These are phyloP conservation scores for Westerdykella sp. DNA, from an alignment of 2,329 filamentous ascomycete species.

Conservation along the genomic window DNA sequence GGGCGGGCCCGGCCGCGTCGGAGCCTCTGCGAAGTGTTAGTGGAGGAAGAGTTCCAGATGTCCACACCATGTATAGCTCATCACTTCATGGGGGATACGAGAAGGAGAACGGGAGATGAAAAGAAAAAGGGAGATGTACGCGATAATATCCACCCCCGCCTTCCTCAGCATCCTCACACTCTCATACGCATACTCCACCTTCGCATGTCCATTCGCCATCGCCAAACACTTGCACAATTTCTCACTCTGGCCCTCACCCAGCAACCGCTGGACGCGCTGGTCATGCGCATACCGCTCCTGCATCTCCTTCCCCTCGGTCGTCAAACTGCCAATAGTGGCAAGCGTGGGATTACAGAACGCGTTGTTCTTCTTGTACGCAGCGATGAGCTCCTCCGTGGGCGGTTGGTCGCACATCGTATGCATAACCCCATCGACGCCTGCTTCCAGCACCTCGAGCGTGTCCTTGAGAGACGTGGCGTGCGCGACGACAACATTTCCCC, in stretches of 20 bases:
- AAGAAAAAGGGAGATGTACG: conserved; percentile 19
- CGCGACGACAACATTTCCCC: conserved; percentile 36
- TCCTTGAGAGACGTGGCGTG: conserved; percentile 38
- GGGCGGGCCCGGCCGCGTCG: conserved; percentile 39
- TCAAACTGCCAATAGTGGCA: conserved; percentile 36
- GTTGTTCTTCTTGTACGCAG: conserved; percentile 39
- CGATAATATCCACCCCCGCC: conserved; percentile 39
- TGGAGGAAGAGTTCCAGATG: not conserved
- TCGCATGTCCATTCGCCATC: conserved; percentile 27
- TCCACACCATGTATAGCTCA: too few relatives aligned
- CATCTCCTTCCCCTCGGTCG: conserved; percentile 35
- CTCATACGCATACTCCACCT: conserved; percentile 39
- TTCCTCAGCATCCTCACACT: conserved; percentile 36
- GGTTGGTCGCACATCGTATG: conserved; percentile 40
- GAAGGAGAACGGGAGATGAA: not conserved
- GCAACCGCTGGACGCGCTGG: conserved; percentile 26
- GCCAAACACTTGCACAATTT: conserved; percentile 40
- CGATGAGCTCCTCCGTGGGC: conserved; percentile 35
- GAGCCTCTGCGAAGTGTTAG: conserved; percentile 31
- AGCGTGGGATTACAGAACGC: conserved; percentile 43
- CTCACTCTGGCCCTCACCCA: conserved; percentile 30
- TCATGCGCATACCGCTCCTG: conserved; percentile 41
- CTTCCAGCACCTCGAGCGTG: conserved; percentile 38
- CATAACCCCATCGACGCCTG: conserved; percentile 41
- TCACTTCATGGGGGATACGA: not conserved